Percentiles rank a stretch among this genome's conserved stretches.
Evolutionary conservation across 2,329 filamentous ascomycete genomes (phyloP).

Genomic region (Fusarium keratoplasticum): DNA sequence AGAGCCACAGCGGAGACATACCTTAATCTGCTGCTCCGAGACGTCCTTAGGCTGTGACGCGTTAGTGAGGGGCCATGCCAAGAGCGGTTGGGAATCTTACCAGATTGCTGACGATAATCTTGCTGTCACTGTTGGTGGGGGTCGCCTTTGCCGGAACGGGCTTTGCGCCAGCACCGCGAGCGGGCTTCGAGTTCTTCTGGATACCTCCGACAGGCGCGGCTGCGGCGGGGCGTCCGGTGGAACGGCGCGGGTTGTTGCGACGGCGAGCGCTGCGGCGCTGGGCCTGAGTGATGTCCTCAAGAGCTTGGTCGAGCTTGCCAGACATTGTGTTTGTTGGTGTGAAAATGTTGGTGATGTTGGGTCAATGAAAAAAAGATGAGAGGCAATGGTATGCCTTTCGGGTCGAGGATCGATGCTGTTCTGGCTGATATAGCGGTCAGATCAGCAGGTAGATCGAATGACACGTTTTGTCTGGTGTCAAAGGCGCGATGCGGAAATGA

Average conservation of each 20-base stretch:
- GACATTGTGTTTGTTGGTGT: conserved; percentile 72
- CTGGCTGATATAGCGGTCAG: conserved; percentile 36
- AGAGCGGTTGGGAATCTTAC: conserved; percentile 66
- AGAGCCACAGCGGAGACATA: conserved; percentile 94
- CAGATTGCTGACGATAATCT: conserved; percentile 98
- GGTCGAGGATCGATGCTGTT: conserved; percentile 32
- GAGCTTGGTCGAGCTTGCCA: conserved; percentile 95
- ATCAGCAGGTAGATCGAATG: conserved; percentile 40
- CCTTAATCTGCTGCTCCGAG: conserved; percentile 97
- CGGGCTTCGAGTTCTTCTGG: conserved; percentile 77
- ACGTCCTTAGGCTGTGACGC: conserved; percentile 86
- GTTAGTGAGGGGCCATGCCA: conserved; percentile 58
- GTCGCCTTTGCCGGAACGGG: conserved; percentile 73
- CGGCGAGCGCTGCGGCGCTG: conserved; percentile 69
- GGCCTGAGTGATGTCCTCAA: conserved; percentile 95
- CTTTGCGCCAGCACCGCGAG: conserved; percentile 70
- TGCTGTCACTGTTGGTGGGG: conserved; percentile 79
- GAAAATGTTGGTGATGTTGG: conserved; percentile 19
- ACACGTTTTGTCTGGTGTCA: conserved; percentile 23
- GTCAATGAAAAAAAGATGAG: conserved; percentile 17
- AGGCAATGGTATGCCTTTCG: conserved; percentile 10
- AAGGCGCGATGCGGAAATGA: conserved; percentile 19
- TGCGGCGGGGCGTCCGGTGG: conserved; percentile 63
- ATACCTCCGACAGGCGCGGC: conserved; percentile 85
- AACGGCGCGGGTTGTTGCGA: conserved; percentile 63